Conservation (phyloP, 2,329 filamentous ascomycete species). For the Beauveria pseudobassiana region DNA sequence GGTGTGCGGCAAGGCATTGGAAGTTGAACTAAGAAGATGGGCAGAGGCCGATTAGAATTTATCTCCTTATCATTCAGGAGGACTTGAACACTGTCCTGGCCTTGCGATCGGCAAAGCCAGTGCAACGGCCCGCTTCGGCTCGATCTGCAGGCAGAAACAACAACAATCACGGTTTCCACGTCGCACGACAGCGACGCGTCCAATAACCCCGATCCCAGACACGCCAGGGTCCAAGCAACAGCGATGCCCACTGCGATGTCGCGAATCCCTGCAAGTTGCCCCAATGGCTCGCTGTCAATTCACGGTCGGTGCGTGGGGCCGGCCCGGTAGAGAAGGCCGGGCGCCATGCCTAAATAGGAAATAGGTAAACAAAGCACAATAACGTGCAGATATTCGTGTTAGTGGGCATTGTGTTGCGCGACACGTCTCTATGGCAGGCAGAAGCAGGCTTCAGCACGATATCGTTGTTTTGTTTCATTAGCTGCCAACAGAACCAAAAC, state of each 20-base stretch:
- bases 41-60: no score
- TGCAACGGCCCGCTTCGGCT: not conserved
- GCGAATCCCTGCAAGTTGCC: constrained; percentile 3
- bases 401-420: constrained; percentile 8
- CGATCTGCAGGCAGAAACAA: not conserved
- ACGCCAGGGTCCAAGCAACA: not conserved
- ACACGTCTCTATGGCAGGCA: constrained; percentile 9
- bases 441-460: constrained; percentile 8
- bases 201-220: not conserved
- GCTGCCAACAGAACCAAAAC: not conserved
- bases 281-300: constrained; percentile 21
- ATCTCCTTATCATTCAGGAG: not conserved
- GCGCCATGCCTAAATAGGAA: constrained; percentile 33
- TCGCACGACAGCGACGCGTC: constrained; percentile 4
- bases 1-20: no score
- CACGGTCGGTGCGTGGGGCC: constrained; percentile 18
- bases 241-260: not conserved
- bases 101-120: not conserved
- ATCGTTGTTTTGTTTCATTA: constrained; percentile 12
- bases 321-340: constrained; percentile 11
- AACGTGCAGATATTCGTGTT: constrained; percentile 4
- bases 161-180: not conserved
- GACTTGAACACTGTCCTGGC: not conserved
- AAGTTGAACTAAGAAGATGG: no score
- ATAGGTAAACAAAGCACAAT: constrained; percentile 37